These are phyloP conservation scores for Penicilliopsis zonata DNA, from an alignment of 495 filamentous ascomycete species.

Conservation along the genomic window DNA sequence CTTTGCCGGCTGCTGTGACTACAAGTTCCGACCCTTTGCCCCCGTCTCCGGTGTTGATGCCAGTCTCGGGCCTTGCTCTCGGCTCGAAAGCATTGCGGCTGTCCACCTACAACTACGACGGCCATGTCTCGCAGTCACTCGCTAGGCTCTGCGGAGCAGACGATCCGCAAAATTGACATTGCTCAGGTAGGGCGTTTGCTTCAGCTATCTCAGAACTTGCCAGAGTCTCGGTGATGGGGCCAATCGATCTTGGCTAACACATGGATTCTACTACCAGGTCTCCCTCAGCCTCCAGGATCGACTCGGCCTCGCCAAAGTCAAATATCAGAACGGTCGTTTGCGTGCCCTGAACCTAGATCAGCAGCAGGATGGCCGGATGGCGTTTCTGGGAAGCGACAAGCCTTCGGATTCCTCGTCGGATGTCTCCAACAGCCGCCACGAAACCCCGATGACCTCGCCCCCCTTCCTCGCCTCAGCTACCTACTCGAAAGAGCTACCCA, in stretches of 20 bases:
- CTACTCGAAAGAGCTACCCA: slow-evolving; percentile 34
- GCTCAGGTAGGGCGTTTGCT: slow-evolving; percentile 61
- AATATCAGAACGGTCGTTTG: slow-evolving; percentile 70
- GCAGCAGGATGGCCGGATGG: slow-evolving; percentile 45
- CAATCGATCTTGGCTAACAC: too few relatives aligned
- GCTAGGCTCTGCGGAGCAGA: slow-evolving; percentile 22
- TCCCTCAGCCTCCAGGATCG: slow-evolving; percentile 83
- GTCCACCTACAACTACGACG: too few relatives aligned
- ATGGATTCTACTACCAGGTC: slow-evolving; percentile 50
- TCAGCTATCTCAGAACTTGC: slow-evolving; percentile 1
- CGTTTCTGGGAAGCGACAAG: slow-evolving; percentile 20
- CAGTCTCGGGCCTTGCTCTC: too few relatives aligned
- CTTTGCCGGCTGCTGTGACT: too few relatives aligned
- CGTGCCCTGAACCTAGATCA: slow-evolving; percentile 39
- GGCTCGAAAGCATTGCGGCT: too few relatives aligned
- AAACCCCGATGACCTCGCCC: slow-evolving; percentile 35
- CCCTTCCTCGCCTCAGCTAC: slow-evolving; percentile 22
- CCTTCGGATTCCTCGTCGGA: slow-evolving; percentile 74
- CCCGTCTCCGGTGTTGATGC: too few relatives aligned
- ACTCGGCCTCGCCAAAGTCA: slow-evolving; percentile 89
- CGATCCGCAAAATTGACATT: slow-evolving; percentile 43
- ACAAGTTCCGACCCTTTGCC: too few relatives aligned
- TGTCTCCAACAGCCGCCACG: slow-evolving; percentile 31
- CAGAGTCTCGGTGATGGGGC: background rate
- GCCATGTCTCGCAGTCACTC: slow-evolving; percentile 25